Evolutionary conservation across 108 stramenopile genomes (phyloP), one percentile per base, ranked within the genome.

Genomic region (Phaeodactylum tricornutum): DNA sequence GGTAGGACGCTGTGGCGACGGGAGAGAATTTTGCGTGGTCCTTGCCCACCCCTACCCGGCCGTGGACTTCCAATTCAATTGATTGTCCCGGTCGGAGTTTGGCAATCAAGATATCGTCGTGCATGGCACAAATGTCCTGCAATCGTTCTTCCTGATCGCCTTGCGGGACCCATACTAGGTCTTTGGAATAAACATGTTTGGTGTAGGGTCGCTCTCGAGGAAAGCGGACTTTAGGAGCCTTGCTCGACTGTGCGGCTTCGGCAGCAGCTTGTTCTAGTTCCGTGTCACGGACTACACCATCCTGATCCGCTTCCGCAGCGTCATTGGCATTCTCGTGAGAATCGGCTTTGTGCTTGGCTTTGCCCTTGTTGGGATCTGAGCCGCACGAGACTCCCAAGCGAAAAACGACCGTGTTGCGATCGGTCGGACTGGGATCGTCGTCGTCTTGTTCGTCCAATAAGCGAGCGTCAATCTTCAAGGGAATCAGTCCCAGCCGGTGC

Each of bases 1-100:
- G 71, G 57, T 99, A 99, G 43, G 77, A 72, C 14, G 96, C 98
- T 14, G 98, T 99, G 1, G 93, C 91, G 9, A 98, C 96, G 14
- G 98, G 98, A 9, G 85, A 88, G 50, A 59, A 99, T 61, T 99
- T 99, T 35, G 98, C 96, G 68, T 99, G 98, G 58, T 97, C 96
- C 31, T 87, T 81, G 1, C 96, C 98, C 15, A 75, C 72, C 17
- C 96, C 96, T 51, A 77, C 75, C 4, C 78, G 64, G 12, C 82
- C 87, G 55, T 96, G 94, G 11, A 87, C 87, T 62, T 93, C 85
- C 29, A 94, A 61, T 41, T 76, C 78, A 58, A 99, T 96, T 22
- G 69, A 66, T 67, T 97, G 95, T 35, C 93, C 95, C 1, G 98
- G 95, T 25, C 92, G 77, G 16, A 99, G 61, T 62, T 97, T 97